Base-by-base conservation (phyloP, 345 rosid species). In the Pistacia atlantica region DNA sequence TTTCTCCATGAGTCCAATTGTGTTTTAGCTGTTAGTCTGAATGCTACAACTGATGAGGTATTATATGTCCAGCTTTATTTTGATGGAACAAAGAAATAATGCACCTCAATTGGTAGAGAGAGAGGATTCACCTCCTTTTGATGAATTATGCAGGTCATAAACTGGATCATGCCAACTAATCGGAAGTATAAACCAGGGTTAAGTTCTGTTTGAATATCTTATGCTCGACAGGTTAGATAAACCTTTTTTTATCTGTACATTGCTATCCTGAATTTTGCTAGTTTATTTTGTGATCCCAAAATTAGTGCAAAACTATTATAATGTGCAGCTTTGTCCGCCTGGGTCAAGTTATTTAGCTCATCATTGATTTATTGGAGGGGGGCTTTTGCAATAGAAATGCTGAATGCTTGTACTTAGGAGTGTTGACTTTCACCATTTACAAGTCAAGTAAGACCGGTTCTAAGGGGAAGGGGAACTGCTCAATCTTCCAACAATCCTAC, bases 41-140 rank as follows among this genome's bases (percentile, higher is more conserved):
- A 93, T 84, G 98, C 98, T 22, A 93, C 98, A 42, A 95, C 98
- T 7, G 99, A 90, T 86, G 97, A 93, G 97, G 98, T 92, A 69
- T n/a, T 17, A 75, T 65, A 74, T 81, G 72, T 54, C 56, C 74
- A 20, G 65, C 33, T 31, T 12, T 67, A 10, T 62, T 74, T 69
- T 73, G 70, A 56, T 60, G 48, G 2, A 55, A 17, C 11, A 65
- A 5, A 17, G 38, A 20, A 67, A 11, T n/a, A 25, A 17, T n/a
- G 2, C 25, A 1, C 57, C 55, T 45, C 37, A 9, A 22, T 54
- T 60, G 69, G 62, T 17, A 11, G 11, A 62, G 20, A 61, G 46
- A 77, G 61, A 42, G 37, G 48, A 60, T 31, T 79, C 66, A 72
- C 38, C 20, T 67, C 66, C 14, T 22, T 45, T 62, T 77, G 58